phyloP scores from a whole-genome alignment of 2,329 filamentous ascomycete genomes.

The Dactylella cylindrospora region DNA sequence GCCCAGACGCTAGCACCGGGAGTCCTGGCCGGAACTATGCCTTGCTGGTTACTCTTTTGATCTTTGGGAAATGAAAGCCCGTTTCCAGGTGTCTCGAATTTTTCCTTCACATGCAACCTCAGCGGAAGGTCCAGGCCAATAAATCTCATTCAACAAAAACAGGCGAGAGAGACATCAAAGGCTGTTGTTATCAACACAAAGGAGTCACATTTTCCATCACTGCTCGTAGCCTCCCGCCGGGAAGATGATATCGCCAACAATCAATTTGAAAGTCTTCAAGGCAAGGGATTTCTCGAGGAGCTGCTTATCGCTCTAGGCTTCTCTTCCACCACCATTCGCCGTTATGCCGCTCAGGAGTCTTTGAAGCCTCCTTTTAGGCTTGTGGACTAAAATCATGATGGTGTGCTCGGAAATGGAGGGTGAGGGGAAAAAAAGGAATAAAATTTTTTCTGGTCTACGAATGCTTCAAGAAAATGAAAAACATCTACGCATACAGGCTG shows the following conservation, averaged over 20 bases:
- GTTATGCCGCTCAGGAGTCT: too few relatives aligned
- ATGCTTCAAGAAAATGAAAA: not conserved
- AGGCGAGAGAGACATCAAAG: not conserved
- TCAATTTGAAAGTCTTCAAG: constrained; percentile 4
- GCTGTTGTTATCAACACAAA: constrained; percentile 18
- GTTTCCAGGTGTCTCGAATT: constrained; percentile 40
- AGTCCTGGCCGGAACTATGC: too few relatives aligned
- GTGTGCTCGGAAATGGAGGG: not conserved
- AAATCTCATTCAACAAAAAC: too few relatives aligned
- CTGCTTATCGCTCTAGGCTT: not conserved
- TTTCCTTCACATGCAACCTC: constrained; percentile 37
- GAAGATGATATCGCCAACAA: not conserved
- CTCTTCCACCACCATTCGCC: too few relatives aligned
- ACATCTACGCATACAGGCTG: not conserved
- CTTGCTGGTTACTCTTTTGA: not conserved
- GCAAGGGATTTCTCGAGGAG: constrained; percentile 29
- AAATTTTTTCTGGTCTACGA: too few relatives aligned
- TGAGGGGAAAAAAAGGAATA: not conserved
- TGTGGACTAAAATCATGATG: not conserved
- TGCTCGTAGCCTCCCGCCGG: constrained; percentile 1
- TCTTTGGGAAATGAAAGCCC: not conserved
- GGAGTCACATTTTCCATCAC: not conserved
- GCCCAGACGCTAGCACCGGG: constrained; percentile 2
- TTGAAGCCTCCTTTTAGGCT: not conserved
- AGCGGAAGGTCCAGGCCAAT: constrained; percentile 11